phyloP scores from a whole-genome alignment of 345 rosid species.

The Noccaea caerulescens region DNA sequence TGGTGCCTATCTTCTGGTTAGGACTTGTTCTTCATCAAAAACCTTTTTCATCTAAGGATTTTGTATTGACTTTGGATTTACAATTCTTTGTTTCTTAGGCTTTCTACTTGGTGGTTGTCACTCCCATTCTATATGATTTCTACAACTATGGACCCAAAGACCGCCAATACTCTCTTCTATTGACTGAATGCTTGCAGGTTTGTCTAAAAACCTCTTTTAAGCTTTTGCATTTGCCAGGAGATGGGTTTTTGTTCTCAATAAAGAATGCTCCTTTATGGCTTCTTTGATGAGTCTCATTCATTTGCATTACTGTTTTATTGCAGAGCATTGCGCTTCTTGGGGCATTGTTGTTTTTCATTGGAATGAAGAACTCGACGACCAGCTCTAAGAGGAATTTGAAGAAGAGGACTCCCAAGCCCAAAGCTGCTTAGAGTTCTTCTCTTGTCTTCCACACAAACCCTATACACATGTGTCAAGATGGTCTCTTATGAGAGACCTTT shows the following conservation, averaged over 20 bases:
- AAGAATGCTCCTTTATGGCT: conserved; percentile 1
- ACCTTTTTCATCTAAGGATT: too few relatives aligned
- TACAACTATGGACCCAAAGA: conserved; percentile 62
- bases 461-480: conserved; percentile 1
- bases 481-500: too few relatives aligned
- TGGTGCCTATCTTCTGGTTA: conserved; percentile 81
- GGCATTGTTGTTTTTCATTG: conserved; percentile 78
- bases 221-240: neutral
- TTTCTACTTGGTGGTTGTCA: conserved; percentile 56
- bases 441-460: conserved; percentile 6
- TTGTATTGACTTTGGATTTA: conserved; percentile 19
- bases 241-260: conserved; percentile 2
- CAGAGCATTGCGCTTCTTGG: conserved; percentile 83
- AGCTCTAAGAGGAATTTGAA: conserved; percentile 50
- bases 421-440: conserved; percentile 52
- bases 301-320: conserved; percentile 10
- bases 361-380: conserved; percentile 72
- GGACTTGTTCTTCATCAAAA: conserved; percentile 39
- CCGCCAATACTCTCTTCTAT: conserved; percentile 51
- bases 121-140: conserved; percentile 81
- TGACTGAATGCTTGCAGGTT: conserved; percentile 71
- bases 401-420: conserved; percentile 64
- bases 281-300: neutral
- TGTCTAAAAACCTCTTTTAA: neutral
- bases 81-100: conserved; percentile 49